Evolutionary conservation across 2,329 filamentous ascomycete genomes (phyloP), one percentile per base, ranked within the genome.

Genomic region (Aspergillus ustus): DNA sequence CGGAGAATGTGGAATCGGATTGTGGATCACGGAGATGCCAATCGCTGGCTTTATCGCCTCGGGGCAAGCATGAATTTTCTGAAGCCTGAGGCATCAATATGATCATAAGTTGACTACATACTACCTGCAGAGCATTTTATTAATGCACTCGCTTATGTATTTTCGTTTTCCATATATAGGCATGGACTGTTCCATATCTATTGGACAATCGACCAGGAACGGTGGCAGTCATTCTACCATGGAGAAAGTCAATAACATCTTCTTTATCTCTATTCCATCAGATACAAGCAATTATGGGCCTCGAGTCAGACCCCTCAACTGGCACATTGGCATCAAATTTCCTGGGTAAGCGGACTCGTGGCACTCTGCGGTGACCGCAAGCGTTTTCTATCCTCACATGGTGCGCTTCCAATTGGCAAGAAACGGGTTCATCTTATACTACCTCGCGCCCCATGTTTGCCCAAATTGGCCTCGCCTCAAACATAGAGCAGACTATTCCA

Each of bases 21-120:
- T 40, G 34, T 40, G 48, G 48, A 56, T 37, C 22, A 44, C 49
- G 54, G 54, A 49, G 54, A 57, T 44, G 54, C 54, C 45, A 50
- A 31, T 50, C 48, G 45, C 45, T 43, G 29, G 19, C 15, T 45
- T 52, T 50, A 29, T 17, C 25, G 48, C 25, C 25, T n/a, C 20
- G 48, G 48, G 8, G 34, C 28, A 25, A 25, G 20, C 45, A 17
- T 17, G 19, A 20, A 52, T 37, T 25, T n/a, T 52, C 9, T 22
- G 29, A 19, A 46, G 53, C 53, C 53, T 56, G 19, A 48, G 29
- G 53, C 43, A 46, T 22, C 5, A 49, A 20, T 22, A 28, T 1
- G 20, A 8, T 28, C 5, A 22, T 49, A 40, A 40, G 8, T 40
- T 40, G 34, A 40, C 34, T 40, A 40, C 34, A 40, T 37, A 37